phyloP scores from a whole-genome alignment of 2,329 filamentous ascomycete species.

The Trichoderma sp. region DNA sequence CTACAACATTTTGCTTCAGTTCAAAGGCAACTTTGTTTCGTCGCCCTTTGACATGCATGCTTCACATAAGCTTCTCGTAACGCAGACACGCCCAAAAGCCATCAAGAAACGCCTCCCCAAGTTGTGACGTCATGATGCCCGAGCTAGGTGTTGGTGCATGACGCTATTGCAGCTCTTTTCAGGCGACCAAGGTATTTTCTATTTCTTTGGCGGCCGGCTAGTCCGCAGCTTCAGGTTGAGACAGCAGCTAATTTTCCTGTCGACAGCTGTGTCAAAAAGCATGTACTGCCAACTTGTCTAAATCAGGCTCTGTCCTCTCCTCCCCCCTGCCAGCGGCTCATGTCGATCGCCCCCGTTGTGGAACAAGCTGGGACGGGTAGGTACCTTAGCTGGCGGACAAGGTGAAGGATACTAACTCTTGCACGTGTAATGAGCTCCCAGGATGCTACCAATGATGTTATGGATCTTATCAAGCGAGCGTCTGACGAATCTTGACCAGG shows the following conservation, averaged over 20 bases:
- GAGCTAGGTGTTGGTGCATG: constrained; percentile 24
- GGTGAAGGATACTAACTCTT: not conserved
- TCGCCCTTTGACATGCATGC: not conserved
- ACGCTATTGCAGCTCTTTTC: constrained; percentile 20
- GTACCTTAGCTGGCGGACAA: constrained; percentile 4
- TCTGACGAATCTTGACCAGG: not conserved
- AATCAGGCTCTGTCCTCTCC: not conserved
- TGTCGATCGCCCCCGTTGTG: constrained; percentile 10
- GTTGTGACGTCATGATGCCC: constrained; percentile 30
- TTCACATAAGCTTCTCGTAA: not conserved
- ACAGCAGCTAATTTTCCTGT: not conserved
- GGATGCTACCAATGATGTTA: not conserved
- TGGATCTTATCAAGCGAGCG: not conserved
- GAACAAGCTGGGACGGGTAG: constrained; percentile 10
- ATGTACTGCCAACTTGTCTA: not conserved
- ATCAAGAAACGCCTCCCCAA: constrained; percentile 1
- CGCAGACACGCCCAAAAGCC: not conserved
- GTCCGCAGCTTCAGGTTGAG: constrained; percentile 5
- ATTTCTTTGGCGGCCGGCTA: not conserved
- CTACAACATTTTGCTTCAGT: not conserved
- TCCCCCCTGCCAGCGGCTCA: constrained; percentile 3
- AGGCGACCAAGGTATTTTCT: not conserved
- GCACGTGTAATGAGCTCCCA: not conserved
- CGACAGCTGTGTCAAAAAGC: not conserved
- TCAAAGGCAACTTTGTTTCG: not conserved